Base-by-base conservation (phyloP, 805 yeast genomes). In the Starmerella gropengiesseri region DNA sequence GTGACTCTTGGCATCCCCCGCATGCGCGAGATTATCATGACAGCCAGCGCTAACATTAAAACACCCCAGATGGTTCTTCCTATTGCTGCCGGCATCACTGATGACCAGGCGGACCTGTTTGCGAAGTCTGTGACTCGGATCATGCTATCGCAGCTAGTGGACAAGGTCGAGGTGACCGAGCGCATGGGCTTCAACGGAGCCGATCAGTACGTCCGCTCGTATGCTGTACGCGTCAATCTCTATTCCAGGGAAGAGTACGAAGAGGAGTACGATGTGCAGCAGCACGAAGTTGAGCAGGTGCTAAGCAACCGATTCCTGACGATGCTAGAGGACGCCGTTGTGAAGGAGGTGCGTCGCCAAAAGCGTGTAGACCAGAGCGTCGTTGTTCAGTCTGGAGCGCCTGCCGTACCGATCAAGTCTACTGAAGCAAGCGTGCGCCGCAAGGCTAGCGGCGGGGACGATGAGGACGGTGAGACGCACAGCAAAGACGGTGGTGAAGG, bases 51-150 rank as follows among this genome's bases (percentile, higher is more conserved):
- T 18, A 67, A 81, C 37, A 91, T 91, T 59, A 84, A 85, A 69
- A 91, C 99, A n/a, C 99, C 99, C 34, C 97, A 91, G 67, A 91
- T 91, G 98, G 77, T 91, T 3, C 68, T 91, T 55, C 98, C 98
- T 21, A 71, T 91, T 36, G 67, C 75, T 57, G 66, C 70, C 27
- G 93, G 82, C 56, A 91, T 93, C 41, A 70, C 73, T 36, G 95
- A 89, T 61, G 81, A 73, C 20, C 77, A 78, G 60, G 97, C 97
- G 2, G 95, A 86, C 56, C 75, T 84, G 5, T 91, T 93, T 77
- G 81, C 94, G 65, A 85, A 85, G 64, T 77, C 91, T 27, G 79
- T 89, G 44, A 84, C 93, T 28, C 77, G 75, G 58, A 91, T 91
- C 54, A 70, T 75, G 43, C 71, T 91, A 52, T 80, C 95, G 31